Evolutionary conservation across 768 basidiomycete genomes (phyloP).

Genomic region (Russula sp.): DNA sequence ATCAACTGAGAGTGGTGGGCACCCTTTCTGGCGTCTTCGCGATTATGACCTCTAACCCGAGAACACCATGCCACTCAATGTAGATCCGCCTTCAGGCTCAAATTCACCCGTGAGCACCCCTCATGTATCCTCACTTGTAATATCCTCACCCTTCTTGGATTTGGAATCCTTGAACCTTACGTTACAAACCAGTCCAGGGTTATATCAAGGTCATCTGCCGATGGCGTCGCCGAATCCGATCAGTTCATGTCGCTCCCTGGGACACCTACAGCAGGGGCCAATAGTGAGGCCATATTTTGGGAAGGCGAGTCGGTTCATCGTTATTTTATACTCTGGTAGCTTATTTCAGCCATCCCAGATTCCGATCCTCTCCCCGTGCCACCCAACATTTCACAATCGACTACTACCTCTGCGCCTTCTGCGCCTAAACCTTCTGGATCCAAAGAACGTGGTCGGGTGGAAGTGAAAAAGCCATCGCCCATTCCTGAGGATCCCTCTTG

Average conservation of each 20-base stretch:
- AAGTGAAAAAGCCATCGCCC: neutral
- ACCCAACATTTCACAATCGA: neutral
- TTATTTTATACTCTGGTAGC: neutral
- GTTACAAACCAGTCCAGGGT: neutral
- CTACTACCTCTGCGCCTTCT: neutral
- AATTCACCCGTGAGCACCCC: too few relatives aligned
- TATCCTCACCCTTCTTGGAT: neutral
- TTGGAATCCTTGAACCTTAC: neutral
- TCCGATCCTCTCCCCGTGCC: neutral
- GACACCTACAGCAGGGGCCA: too few relatives aligned
- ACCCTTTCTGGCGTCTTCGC: neutral
- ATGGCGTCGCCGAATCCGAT: neutral
- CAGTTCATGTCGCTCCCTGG: too few relatives aligned
- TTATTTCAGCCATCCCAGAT: neutral
- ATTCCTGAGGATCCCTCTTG: slow-evolving; percentile 9
- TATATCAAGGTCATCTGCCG: neutral
- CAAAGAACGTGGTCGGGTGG: neutral
- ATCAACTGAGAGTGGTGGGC: neutral
- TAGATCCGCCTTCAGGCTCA: too few relatives aligned
- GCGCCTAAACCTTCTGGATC: neutral
- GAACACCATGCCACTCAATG: too few relatives aligned
- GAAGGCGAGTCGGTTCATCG: too few relatives aligned
- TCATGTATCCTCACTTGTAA: neutral
- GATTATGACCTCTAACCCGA: too few relatives aligned
- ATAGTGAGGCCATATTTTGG: too few relatives aligned